These are phyloP conservation scores for Tillandsia fasciculata DNA, from an alignment of 176 grass and related monocot species.

Conservation along the genomic window DNA sequence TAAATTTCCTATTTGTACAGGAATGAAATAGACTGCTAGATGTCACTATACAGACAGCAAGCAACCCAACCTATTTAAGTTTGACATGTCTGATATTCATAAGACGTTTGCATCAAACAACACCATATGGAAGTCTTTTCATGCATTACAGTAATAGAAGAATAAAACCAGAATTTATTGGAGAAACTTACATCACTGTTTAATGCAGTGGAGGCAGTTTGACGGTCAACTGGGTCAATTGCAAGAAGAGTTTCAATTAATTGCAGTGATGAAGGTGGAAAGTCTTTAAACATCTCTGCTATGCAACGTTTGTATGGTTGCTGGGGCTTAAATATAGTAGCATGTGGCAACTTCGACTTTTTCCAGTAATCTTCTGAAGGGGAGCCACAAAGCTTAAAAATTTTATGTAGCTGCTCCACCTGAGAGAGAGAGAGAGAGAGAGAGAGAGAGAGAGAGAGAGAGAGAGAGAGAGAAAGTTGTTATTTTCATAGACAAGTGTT, in stretches of 20 bases:
- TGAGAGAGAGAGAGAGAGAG: not conserved
- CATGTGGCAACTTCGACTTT: conserved; percentile 23
- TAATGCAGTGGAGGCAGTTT: conserved; percentile 9
- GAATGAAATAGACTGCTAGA: too few relatives aligned
- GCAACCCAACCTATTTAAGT: too few relatives aligned
- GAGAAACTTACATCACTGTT: conserved; percentile 15
- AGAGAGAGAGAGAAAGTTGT: too few relatives aligned
- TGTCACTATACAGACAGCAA: too few relatives aligned
- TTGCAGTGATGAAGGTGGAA: conserved; percentile 16
- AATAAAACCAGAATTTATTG: too few relatives aligned
- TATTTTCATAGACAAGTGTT: too few relatives aligned
- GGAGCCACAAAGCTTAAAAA: conserved; percentile 32
- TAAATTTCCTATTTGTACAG: too few relatives aligned
- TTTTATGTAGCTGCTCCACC: conserved; percentile 30
- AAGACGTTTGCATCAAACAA: too few relatives aligned
- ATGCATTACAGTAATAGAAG: too few relatives aligned
- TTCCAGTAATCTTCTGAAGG: conserved; percentile 31
- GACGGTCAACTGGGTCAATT: conserved; percentile 14
- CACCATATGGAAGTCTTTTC: too few relatives aligned
- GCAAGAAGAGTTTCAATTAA: conserved; percentile 24
- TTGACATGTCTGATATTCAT: too few relatives aligned
- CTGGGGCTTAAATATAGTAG: conserved; percentile 29
- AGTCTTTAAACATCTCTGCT: conserved; percentile 22
- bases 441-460: not conserved
- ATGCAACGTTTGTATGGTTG: conserved; percentile 14